Conservation (phyloP, 805 yeast species). For the Candida corydali region DNA sequence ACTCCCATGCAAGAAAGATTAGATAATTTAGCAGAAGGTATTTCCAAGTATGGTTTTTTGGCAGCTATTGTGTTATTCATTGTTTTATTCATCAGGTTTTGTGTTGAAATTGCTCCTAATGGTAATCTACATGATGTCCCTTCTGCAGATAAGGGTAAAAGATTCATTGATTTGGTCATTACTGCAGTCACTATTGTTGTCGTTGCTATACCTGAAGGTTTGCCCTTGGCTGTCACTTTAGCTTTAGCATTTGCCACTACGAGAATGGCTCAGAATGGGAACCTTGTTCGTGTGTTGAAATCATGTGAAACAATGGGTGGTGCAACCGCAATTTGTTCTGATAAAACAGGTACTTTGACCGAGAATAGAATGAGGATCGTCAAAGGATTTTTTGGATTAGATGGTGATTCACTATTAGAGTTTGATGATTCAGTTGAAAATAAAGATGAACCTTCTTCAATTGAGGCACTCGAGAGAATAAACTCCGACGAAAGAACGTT, state of each 20-base stretch:
- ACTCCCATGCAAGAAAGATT: constrained; percentile 89
- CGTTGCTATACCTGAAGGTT: constrained; percentile 99
- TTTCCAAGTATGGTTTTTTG: constrained; percentile 88
- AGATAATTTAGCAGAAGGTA: constrained; percentile 81
- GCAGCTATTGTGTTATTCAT: constrained; percentile 81
- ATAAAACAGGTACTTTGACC: constrained; percentile 95
- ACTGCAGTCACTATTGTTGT: constrained; percentile 91
- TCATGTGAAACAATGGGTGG: constrained; percentile 99
- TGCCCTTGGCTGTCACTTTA: constrained; percentile 94
- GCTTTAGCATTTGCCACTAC: constrained; percentile 98
- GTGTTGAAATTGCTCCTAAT: constrained; percentile 54
- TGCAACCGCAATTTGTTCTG: constrained; percentile 95
- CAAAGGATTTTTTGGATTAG: constrained; percentile 60
- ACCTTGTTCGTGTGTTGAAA: constrained; percentile 86
- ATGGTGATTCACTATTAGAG: constrained; percentile 19
- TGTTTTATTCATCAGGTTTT: constrained; percentile 73
- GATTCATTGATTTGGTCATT: constrained; percentile 79
- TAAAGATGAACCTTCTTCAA: constrained; percentile 18
- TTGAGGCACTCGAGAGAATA: constrained; percentile 18
- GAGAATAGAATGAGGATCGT: constrained; percentile 92
- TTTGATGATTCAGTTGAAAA: constrained; percentile 46
- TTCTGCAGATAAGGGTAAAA: constrained; percentile 76
- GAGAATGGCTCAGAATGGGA: constrained; percentile 95
- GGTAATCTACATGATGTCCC: constrained; percentile 42
- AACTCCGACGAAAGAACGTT: constrained; percentile 18